Percentiles rank a stretch among this genome's conserved stretches.
Conservation (phyloP, 352 stramenopile genomes). For the Blastocystis sp. region DNA sequence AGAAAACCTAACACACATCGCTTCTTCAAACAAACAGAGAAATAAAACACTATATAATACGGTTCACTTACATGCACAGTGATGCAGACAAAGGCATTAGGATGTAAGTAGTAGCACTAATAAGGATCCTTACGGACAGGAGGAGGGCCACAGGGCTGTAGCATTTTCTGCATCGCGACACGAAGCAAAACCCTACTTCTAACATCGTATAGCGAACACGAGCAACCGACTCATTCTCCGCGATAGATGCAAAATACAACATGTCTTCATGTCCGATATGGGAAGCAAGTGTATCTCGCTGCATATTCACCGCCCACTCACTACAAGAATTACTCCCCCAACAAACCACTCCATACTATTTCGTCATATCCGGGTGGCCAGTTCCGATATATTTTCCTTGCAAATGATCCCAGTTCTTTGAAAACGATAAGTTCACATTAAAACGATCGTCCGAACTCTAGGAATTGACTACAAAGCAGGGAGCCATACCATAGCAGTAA, state of each 20-base stretch:
- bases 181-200: constrained; percentile 67
- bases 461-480: background rate
- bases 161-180: constrained; percentile 72
- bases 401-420: constrained; percentile 82
- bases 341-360: constrained; percentile 74
- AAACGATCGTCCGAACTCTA: constrained; percentile 73
- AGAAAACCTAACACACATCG: too few species aligned
- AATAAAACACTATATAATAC: too few species aligned
- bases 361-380: constrained; percentile 88
- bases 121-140: constrained; percentile 67
- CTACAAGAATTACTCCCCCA: constrained; percentile 65
- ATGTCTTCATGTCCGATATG: constrained; percentile 94
- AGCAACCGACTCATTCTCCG: constrained; percentile 90
- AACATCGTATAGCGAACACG: constrained; percentile 82
- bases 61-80: too few species aligned
- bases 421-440: constrained; percentile 76
- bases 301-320: constrained; percentile 95
- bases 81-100: background rate
- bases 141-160: constrained; percentile 77
- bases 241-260: constrained; percentile 89
- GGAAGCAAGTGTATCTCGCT: constrained; percentile 91
- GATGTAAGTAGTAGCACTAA: constrained; percentile 16
- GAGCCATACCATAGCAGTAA: background rate
- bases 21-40: too few species aligned
- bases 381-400: constrained; percentile 89